Base-by-base conservation (phyloP, 768 basidiomycete species). In the Lactifluus volemus region DNA sequence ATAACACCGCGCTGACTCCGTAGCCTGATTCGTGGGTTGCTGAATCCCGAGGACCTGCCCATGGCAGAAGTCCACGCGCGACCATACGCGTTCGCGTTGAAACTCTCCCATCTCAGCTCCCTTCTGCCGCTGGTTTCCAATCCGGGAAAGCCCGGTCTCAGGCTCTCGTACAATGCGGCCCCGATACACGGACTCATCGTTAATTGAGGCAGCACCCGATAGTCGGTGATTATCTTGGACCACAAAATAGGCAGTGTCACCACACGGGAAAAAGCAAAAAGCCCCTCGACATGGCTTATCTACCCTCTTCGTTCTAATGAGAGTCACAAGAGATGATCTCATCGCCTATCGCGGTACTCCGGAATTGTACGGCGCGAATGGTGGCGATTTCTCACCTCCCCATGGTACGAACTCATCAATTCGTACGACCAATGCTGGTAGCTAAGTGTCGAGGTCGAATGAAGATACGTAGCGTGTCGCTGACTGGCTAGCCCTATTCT, bases 91-190 rank as follows among this genome's bases (percentile, higher is more conserved):
- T n/a, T n/a, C n/a, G n/a, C n/a, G n/a, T n/a, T n/a, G n/a, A 34
- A 34, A 34, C 32, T 34, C 6, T 34, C 9, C 9, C 1, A 34
- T 34, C 32, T 34, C 9, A 34, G 32, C 32, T 34, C 32, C 6
- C 11, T 25, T 68, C 75, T 19, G 81, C 78, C 66, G 25, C 72
- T 76, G 58, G 75, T 74, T 59, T 71, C 69, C 54, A 68, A 65
- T 52, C 66, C 66, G 49, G 68, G 67, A 36, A 69, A 63, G 2
- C 25, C 25, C 25, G 25, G 25, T 25, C 25, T 25, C 25, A 25
- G 32, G 32, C 84, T 81, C 80, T 55, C 70, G 72, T 53, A 80
- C 76, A 79, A 84, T 85, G 52, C 71, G 72, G 3, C 87, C 86
- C 39, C 84, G 79, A 65, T 83, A 84, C 2, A 81, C 80, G 12